These are phyloP conservation scores for Paraphoma sp. DNA, from an alignment of 2,329 filamentous ascomycete genomes.

Conservation along the genomic window DNA sequence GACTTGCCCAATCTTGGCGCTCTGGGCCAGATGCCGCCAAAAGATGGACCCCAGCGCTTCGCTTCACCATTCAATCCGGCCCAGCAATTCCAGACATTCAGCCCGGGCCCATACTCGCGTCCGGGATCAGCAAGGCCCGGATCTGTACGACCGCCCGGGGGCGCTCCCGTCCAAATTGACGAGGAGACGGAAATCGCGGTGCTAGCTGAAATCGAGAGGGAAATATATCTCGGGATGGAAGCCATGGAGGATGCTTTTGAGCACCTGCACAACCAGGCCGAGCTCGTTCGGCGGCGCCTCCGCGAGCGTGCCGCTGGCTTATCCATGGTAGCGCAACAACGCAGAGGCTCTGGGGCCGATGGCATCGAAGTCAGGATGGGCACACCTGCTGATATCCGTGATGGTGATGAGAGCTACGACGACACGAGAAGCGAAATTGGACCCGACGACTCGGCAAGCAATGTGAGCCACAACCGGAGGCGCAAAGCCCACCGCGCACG, in stretches of 20 bases:
- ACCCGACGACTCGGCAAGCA: slow-evolving; percentile 81
- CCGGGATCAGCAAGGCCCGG: slow-evolving; percentile 28
- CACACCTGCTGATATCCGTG: slow-evolving; percentile 53
- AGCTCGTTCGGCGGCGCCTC: slow-evolving; percentile 77
- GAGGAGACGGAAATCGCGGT: slow-evolving; percentile 93
- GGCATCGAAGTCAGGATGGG: slow-evolving; percentile 54
- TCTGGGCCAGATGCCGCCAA: slow-evolving; percentile 50
- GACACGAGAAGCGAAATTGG: slow-evolving; percentile 62
- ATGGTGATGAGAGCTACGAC: slow-evolving; percentile 45
- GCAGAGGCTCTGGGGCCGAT: slow-evolving; percentile 55
- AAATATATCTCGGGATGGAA: slow-evolving; percentile 95
- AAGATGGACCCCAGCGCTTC: slow-evolving; percentile 46
- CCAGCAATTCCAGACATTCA: slow-evolving; percentile 48
- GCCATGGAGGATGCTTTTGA: slow-evolving; percentile 93
- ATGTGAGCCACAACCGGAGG: slow-evolving; percentile 75
- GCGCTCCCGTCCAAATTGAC: slow-evolving; percentile 83
- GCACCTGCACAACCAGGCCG: slow-evolving; percentile 83
- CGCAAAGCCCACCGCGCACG: slow-evolving; percentile 71
- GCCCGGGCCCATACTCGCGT: slow-evolving; percentile 21
- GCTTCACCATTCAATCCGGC: slow-evolving; percentile 62
- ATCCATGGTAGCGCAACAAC: slow-evolving; percentile 66
- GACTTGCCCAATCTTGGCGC: slow-evolving; percentile 46
- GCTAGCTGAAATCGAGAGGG: slow-evolving; percentile 87
- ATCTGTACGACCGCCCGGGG: slow-evolving; percentile 46
- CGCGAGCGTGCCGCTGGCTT: slow-evolving; percentile 84